Evolutionary conservation across 1,139 yeast species (phyloP), one percentile per base, ranked within the genome.

Genomic region (Suhomyces wounanorum): DNA sequence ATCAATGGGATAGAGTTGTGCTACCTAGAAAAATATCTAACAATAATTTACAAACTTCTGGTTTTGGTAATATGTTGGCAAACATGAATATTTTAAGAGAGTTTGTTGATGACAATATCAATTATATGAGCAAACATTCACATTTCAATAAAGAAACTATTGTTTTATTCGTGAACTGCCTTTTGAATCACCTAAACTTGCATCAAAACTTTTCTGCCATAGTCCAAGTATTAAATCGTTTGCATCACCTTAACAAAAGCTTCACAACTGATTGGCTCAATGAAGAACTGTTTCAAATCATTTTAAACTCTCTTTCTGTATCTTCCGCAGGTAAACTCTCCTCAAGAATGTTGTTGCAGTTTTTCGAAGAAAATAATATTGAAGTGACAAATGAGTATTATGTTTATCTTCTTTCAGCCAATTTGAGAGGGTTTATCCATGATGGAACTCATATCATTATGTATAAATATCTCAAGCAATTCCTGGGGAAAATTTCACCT

Each of bases 181-280:
- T 75, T 7, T 57, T 77, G 25, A 68, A 72, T 52, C 80, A 75
- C 56, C 57, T 73, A 21, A 64, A 63, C 40, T 50, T 67, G 14
- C 63, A 68, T 52, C 79, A 74, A 51, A 75, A 74, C 53, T 70
- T 72, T 45, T 61, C 73, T 0, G 78, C 73, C 0, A 56, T 67
- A 1, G 63, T 65, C 0, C 56, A 60, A 37, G 67, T 65, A 0
- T 56, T 76, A 11, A 46, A 52, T 3, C 57, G 57, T 6, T 48
- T 73, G 8, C 59, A 64, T 28, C 51, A 56, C 17, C 23, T 59
- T 16, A 63, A 70, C 42, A 49, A 58, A 0, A 43, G 52, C 5
- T 58, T 65, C 28, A 21, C 53, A 10, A 25, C 36, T 0, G 59
- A 63, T 11, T 68, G 71, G 70, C 57, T 75, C 2, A 62, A 72